Conservation (phyloP, 2,329 filamentous ascomycete species). For the Phialemonium atrogriseum region DNA sequence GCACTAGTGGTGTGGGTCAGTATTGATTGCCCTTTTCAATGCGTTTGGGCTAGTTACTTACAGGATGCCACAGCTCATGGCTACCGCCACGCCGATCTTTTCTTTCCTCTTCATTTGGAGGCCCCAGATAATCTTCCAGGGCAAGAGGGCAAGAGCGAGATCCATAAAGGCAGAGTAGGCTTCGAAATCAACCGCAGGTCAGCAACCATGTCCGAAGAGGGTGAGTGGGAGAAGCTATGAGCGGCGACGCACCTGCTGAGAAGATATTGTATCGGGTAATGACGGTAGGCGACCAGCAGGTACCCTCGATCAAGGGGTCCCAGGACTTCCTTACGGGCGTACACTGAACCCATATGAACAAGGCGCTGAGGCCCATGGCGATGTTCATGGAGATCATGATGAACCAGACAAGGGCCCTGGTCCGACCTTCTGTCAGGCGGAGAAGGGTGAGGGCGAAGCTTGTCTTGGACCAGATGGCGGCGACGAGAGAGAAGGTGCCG, state of each 20-base stretch:
- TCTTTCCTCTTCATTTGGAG: slow-evolving; percentile 5
- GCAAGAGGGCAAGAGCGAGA: slow-evolving; percentile 2
- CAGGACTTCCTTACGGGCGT: slow-evolving; percentile 8
- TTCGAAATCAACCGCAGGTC: slow-evolving; percentile 1
- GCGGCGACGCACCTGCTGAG: slow-evolving; percentile 4
- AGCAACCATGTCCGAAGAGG: background rate
- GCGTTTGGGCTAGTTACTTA: too few species aligned
- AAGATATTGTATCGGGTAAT: slow-evolving; percentile 7
- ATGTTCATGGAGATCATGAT: slow-evolving; percentile 16
- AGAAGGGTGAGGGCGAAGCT: slow-evolving; percentile 22
- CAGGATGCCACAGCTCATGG: slow-evolving; percentile 5
- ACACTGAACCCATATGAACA: slow-evolving; percentile 15
- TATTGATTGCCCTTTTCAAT: background rate
- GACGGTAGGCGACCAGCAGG: slow-evolving; percentile 5
- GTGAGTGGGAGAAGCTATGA: background rate
- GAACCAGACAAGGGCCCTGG: slow-evolving; percentile 14
- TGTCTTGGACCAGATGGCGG: slow-evolving; percentile 20
- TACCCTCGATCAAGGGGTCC: slow-evolving; percentile 5
- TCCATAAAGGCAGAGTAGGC: slow-evolving; percentile 10
- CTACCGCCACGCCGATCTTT: slow-evolving; percentile 5
- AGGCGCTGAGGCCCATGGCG: slow-evolving; percentile 12
- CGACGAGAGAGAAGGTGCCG: slow-evolving; percentile 15
- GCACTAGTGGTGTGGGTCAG: slow-evolving; percentile 1
- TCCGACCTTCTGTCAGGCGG: slow-evolving; percentile 13
- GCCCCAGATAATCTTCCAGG: slow-evolving; percentile 3